Evolutionary conservation across 1,284 basidiomycete species (phyloP).

Genomic region (Tranzscheliella williamsii): DNA sequence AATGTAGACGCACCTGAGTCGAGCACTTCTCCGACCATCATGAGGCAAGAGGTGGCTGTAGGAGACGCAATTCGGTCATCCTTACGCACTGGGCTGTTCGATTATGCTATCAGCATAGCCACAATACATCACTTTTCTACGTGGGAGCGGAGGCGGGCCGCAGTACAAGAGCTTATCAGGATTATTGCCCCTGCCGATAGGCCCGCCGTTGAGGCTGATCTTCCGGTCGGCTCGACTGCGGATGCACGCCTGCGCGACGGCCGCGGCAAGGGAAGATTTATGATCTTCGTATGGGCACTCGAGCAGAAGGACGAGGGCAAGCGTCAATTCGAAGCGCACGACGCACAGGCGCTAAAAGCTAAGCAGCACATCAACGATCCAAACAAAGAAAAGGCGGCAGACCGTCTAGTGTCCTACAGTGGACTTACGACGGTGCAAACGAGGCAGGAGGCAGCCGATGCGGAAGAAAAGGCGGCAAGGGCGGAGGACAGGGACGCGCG

Average conservation of each 20-base stretch:
- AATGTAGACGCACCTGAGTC: not conserved
- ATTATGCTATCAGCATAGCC: conserved; percentile 59
- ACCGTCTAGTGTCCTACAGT: conserved; percentile 26
- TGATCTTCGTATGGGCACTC: conserved; percentile 98
- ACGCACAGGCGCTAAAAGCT: conserved; percentile 9
- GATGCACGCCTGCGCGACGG: conserved; percentile 13
- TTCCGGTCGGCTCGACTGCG: not conserved
- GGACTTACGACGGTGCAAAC: conserved; percentile 4
- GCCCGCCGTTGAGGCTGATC: not conserved
- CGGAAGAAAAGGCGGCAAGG: not conserved
- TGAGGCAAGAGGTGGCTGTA: conserved; percentile 51
- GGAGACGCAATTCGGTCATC: conserved; percentile 52
- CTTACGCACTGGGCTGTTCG: conserved; percentile 39
- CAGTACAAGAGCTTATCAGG: conserved; percentile 52
- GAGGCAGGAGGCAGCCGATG: not conserved
- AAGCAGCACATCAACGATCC: conserved; percentile 18
- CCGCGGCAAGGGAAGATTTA: conserved; percentile 70
- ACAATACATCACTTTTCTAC: conserved; percentile 60
- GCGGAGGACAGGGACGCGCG: not conserved
- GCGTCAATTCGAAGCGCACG: conserved; percentile 39
- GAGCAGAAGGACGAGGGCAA: conserved; percentile 73
- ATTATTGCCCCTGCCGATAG: conserved; percentile 21
- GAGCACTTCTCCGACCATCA: not conserved
- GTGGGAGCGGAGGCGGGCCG: conserved; percentile 35
- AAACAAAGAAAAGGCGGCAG: conserved; percentile 14